These are phyloP conservation scores for Dictyostelium discoideum DNA, from an alignment of 78 protist genomes.

Conservation along the genomic window DNA sequence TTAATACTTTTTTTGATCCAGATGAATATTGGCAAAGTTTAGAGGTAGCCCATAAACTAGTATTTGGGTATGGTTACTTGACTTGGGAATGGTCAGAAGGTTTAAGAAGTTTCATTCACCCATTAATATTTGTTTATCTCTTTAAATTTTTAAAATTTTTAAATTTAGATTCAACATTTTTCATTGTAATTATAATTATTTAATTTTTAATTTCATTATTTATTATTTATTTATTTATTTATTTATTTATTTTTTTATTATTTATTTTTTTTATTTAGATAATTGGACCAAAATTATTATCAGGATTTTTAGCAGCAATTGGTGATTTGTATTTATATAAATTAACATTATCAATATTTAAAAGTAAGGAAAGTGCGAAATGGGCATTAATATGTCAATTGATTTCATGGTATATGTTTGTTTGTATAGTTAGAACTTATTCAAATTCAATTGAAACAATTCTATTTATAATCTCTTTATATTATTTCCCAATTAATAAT, in stretches of 20 bases:
- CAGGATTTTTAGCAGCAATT: conserved; percentile 45
- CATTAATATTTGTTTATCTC: conserved; percentile 46
- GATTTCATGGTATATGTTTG: conserved; percentile 60
- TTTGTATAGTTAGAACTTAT: conserved; percentile 78
- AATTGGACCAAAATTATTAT: conserved; percentile 69
- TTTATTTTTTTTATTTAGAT: not conserved
- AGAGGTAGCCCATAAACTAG: conserved; percentile 87
- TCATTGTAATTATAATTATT: conserved; percentile 5
- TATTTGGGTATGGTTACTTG: conserved; percentile 87
- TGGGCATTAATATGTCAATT: conserved; percentile 63
- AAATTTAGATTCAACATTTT: conserved; percentile 69
- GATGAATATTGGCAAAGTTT: conserved; percentile 91
- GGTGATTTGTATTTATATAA: conserved; percentile 68
- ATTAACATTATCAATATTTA: conserved; percentile 32
- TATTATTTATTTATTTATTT: too few species aligned
- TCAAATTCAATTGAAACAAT: conserved; percentile 84
- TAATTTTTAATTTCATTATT: too few species aligned
- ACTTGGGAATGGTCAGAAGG: conserved; percentile 92
- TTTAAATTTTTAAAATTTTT: conserved; percentile 49
- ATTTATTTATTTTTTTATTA: too few species aligned
- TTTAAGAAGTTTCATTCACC: conserved; percentile 85
- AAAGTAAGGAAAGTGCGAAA: conserved; percentile 41
- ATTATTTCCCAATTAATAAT: conserved; percentile 57
- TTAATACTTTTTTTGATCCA: conserved; percentile 84
- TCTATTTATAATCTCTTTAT: conserved; percentile 48